Base-by-base conservation (phyloP, 768 basidiomycete genomes). In the Tylopilus sp. region DNA sequence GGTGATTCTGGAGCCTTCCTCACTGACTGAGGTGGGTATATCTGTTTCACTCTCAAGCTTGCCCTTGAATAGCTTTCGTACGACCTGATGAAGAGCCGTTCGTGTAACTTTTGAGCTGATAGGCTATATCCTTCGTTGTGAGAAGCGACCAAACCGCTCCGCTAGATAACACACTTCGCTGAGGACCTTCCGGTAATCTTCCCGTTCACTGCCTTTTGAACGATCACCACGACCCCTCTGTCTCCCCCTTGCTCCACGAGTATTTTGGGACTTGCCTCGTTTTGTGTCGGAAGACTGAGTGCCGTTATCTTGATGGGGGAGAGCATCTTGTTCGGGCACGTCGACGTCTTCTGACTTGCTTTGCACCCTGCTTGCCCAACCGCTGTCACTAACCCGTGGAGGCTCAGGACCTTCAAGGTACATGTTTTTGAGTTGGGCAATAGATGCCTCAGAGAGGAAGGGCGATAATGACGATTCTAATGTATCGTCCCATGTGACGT, bases 21-120 rank as follows among this genome's bases (percentile, higher is more conserved):
- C 88, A 12, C 73, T 68, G 35, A 75, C 68, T 35, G 74, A 64
- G 12, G 67, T 55, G 38, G 75, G 73, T 18, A 72, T 69, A 56
- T 88, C 86, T 1, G 90, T 88, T 64, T 91, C 87, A 25, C 83
- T 90, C 47, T 95, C 88, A 46, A 98, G 77, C 60, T 88, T 89
- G 25, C 92, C 91, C 3, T 67, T 73, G 67, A 98, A 98, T 17
- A 90, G 66, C 57, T 86, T 82, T 51, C 97, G 82, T 44, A 99
- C 75, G 13, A 75, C 71, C 68, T 88, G 78, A 66, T 99, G 97
- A 53, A 98, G 78, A 3, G 81, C 80, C 2, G 91, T 91, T 23
- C 97, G 82, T 6, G 79, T 81, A 31, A 80, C 77, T 69, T 98
- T 98, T 7, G 84, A 86, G 21, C 75, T 65, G 42, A 99, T 95